Percentiles rank a stretch among this genome's conserved stretches.
Conservation (phyloP, 2,329 filamentous ascomycete species). For the Albophoma yamanashiensis region DNA sequence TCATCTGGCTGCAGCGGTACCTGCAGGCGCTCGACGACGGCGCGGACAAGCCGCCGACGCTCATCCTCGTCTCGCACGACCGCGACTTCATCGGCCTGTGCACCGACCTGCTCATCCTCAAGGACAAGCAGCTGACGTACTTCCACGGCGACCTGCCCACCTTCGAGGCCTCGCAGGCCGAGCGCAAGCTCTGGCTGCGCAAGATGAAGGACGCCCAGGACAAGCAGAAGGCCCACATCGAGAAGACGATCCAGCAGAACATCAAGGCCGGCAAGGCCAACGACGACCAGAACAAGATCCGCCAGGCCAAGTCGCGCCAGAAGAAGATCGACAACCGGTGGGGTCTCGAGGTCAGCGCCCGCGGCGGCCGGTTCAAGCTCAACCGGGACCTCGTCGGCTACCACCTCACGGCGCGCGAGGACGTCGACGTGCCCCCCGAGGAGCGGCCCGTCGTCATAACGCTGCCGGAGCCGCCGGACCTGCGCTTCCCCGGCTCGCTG, state of each 20-base stretch:
- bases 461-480: slow-evolving; percentile 53
- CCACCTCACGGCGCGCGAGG: slow-evolving; percentile 46
- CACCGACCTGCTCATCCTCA: slow-evolving; percentile 67
- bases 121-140: slow-evolving; percentile 58
- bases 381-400: slow-evolving; percentile 62
- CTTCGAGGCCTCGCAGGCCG: slow-evolving; percentile 59
- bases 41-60: slow-evolving; percentile 43
- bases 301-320: slow-evolving; percentile 75
- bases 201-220: slow-evolving; percentile 78
- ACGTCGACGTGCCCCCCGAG: slow-evolving; percentile 60
- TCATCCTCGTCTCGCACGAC: slow-evolving; percentile 77
- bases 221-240: slow-evolving; percentile 68
- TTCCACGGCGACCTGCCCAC: slow-evolving; percentile 66
- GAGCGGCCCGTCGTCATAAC: slow-evolving; percentile 45
- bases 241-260: slow-evolving; percentile 65
- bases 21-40: slow-evolving; percentile 46
- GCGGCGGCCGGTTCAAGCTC: slow-evolving; percentile 68
- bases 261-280: slow-evolving; percentile 65
- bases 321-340: slow-evolving; percentile 76
- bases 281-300: slow-evolving; percentile 75
- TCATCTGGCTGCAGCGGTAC: slow-evolving; percentile 75
- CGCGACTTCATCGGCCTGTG: slow-evolving; percentile 69
- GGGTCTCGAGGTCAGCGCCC: slow-evolving; percentile 63
- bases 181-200: slow-evolving; percentile 55
- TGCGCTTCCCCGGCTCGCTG: slow-evolving; percentile 66